Evolutionary conservation across 2,329 filamentous ascomycete species (phyloP), one percentile per base, ranked within the genome.

Genomic region (Fusarium brachygibbosum): DNA sequence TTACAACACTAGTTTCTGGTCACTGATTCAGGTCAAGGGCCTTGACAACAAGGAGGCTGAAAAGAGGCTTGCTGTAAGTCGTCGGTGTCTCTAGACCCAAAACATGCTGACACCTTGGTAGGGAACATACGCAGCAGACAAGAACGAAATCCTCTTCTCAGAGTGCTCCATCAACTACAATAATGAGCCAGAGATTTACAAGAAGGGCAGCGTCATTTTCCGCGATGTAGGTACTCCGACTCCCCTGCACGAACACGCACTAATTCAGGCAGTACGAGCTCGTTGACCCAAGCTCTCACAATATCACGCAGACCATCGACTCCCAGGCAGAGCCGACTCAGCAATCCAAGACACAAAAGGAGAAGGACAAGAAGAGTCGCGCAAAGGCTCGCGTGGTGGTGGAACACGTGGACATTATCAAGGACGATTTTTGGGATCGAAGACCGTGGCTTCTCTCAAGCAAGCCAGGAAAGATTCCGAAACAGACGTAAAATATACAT

Each of bases 1-100:
- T 6, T 99, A 98, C 80, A 99, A 99, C 78, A 99, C 96, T 0
- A 93, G 93, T 0, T 98, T 98, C 79, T 99, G 96, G 96, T 85
- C 91, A 1, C 83, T 99, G 74, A 91, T 98, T 23, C 88, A 93
- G 68, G 83, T 88, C 48, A 94, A 93, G 3, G 92, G 91, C 0
- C 86, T 96, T 82, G 90, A 87, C 53, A 87, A 89, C 31, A 91
- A 90, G 51, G 91, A 93, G 61, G 96, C 96, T 0, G 95, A 98
- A 77, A 87, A 91, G 75, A 87, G 88, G 62, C 86, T 99, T 44
- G 90, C 92, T 73, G 92, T 92, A 77, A 70, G 83, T 74, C n/a
- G 13, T 25, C 11, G 23, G 16, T 35, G 13, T 41, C 3, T 4
- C 25, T 21, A 5, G 21, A 8, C 25, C 10, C 4, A 23, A 37